Percentiles rank a stretch among this genome's conserved stretches.
phyloP scores from a whole-genome alignment of 2,329 filamentous ascomycete species.

The Colletotrichum sp. region DNA sequence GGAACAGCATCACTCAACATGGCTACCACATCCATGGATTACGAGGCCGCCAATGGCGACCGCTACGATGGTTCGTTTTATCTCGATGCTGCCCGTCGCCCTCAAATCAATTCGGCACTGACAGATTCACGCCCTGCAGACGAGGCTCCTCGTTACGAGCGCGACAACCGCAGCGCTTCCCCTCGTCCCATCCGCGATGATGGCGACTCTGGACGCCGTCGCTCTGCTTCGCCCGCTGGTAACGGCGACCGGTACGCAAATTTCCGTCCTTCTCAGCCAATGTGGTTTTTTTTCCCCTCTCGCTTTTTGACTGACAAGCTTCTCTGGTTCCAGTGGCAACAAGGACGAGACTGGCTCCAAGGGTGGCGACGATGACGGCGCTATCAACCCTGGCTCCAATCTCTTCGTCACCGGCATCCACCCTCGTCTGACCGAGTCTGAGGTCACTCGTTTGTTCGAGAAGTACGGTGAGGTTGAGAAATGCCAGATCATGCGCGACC shows the following conservation, averaged over 20 bases:
- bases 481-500: slow-evolving; percentile 99
- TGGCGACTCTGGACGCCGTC: slow-evolving; percentile 62
- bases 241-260: slow-evolving; percentile 54
- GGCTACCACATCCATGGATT: slow-evolving; percentile 73
- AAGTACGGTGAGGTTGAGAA: slow-evolving; percentile 99
- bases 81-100: slow-evolving; percentile 9
- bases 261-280: background rate
- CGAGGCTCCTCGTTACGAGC: slow-evolving; percentile 69
- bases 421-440: slow-evolving; percentile 85
- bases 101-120: background rate
- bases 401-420: slow-evolving; percentile 99
- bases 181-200: slow-evolving; percentile 67
- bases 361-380: slow-evolving; percentile 74
- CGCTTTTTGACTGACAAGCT: slow-evolving; percentile 10
- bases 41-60: slow-evolving; percentile 71
- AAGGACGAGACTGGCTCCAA: slow-evolving; percentile 59
- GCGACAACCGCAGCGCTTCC: slow-evolving; percentile 70
- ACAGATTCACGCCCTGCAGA: slow-evolving; percentile 43
- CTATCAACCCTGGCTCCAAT: slow-evolving; percentile 93
- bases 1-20: slow-evolving; percentile 41
- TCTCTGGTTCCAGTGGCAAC: slow-evolving; percentile 38
- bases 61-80: slow-evolving; percentile 65
- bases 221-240: slow-evolving; percentile 66
- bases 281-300: background rate
- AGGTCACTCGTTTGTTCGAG: slow-evolving; percentile 94